Base-by-base conservation (phyloP, 768 basidiomycete genomes). In the Amanita pallidorosea region DNA sequence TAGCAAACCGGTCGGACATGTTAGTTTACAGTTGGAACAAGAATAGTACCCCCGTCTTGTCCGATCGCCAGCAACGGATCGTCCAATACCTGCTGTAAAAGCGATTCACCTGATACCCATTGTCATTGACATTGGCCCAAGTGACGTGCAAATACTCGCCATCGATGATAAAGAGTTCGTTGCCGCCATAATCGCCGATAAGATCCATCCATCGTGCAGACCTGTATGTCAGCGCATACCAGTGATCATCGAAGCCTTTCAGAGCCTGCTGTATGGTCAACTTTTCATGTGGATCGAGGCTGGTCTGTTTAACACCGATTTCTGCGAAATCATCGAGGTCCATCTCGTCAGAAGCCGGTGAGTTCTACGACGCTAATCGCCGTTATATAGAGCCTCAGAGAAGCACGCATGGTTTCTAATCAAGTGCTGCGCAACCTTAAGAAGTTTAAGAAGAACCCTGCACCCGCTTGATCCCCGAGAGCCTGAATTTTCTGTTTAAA, bases 161-260 rank as follows among this genome's bases (percentile, higher is more conserved):
- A 61, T 85, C 81, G 52, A 86, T 67, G 36, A 84, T 57, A 57
- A 86, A 86, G 13, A 71, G 70, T 58, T 86, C 84, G 33, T 60
- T 72, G 1, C 84, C 84, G 18, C 79, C 83, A 60, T 83, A 85
- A 58, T 83, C 84, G 3, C 82, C 81, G 25, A 85, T 63, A 7
- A 85, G 67, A 60, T 85, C 83, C 82, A 85, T 84, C 59, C 78
- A 61, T 50, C 65, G 48, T 2, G 62, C 56, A 3, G 51, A 34
- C 35, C 55, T 50, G 31, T 44, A 54, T 9, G 58, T 53, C 1
- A 48, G 41, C 11, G 29, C 54, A 40, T 55, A 60, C 56, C 58
- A 58, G 7, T 37, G 38, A n/a, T 53, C 36, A 31, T 51, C 50
- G 34, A 51, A 51, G 5, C 15, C 34, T 36, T 20, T 25, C 33